Evolutionary conservation across 495 filamentous ascomycete genomes (phyloP), one percentile per base, ranked within the genome.

Genomic region (Xylaria nigripes): DNA sequence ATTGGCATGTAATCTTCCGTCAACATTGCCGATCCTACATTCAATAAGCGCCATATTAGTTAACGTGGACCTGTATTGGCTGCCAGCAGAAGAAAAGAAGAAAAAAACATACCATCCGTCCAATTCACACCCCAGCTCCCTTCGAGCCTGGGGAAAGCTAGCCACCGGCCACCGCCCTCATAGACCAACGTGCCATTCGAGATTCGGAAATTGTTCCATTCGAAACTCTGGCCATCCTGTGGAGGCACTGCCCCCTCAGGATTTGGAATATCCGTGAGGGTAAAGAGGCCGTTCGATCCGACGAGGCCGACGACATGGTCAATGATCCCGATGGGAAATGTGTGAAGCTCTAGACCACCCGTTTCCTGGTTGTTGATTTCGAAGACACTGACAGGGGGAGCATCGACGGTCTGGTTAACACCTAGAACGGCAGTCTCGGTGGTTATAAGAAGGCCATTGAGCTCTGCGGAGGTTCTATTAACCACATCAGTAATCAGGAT

Each of bases 101-200:
- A 0, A 59, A 34, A 45, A 46, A 0, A 59, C 68, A 62, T 41
- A 69, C 68, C 62, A 48, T 64, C 65, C 45, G 68, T 67, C 69
- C 69, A 73, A 56, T 68, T 72, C 21, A 74, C 59, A 30, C 46
- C 55, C 67, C 70, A 73, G 47, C 51, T 58, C 44, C 34, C 55
- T 13, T 49, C 48, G 1, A 22, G 47, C 8, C 25, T 42, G 1
- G 71, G 71, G 49, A 74, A 72, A 13, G 61, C 66, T 2, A 68
- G 62, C 66, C 70, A 74, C 36, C 54, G 25, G 0, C 70, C 70
- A n/a, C 42, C 54, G 12, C 45, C 61, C 8, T 60, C 62, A 45
- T 69, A 69, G 45, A 36, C 53, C 15, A 69, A 44, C 36, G 60
- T 65, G 13, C 55, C 60, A 3, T 59, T 50, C n/a, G 34, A 25